These are phyloP conservation scores for Galeopsis tetrahit DNA, from an alignment of 257 asterid genomes.

Conservation along the genomic window DNA sequence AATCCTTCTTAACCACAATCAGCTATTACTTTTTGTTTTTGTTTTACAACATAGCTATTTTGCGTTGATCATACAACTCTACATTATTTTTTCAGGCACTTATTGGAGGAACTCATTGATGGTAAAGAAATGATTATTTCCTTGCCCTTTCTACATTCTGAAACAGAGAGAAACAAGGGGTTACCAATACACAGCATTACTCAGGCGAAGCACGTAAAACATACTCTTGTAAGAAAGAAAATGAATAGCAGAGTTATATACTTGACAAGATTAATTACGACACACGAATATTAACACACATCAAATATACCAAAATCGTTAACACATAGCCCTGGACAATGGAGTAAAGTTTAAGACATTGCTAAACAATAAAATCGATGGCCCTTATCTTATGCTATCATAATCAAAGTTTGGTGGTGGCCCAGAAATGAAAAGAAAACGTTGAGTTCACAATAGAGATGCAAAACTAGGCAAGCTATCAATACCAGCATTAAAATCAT, in stretches of 20 bases:
- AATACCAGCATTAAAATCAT: constrained; percentile 7
- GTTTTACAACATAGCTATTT: not conserved
- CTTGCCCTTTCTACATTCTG: not conserved
- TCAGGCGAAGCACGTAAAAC: not conserved
- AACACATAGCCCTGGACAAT: no score
- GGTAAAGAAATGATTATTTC: not conserved
- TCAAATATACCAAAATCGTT: no score
- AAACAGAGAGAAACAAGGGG: no score
- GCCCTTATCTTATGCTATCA: not conserved
- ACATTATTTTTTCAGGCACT: not conserved
- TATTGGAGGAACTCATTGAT: not conserved
- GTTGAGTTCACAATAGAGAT: not conserved
- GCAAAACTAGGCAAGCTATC: constrained; percentile 10
- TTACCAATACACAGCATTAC: not conserved
- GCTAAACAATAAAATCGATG: no score
- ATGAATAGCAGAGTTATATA: not conserved
- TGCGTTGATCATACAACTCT: not conserved
- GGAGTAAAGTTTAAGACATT: no score
- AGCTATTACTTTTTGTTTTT: not conserved
- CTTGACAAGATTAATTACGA: not conserved
- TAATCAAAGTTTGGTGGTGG: not conserved
- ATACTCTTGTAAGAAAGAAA: not conserved
- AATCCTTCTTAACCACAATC: not conserved
- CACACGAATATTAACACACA: no score
- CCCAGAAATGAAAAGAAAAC: not conserved